phyloP scores from a whole-genome alignment of 805 yeast genomes.

The Scheffersomyces ergatensis region DNA sequence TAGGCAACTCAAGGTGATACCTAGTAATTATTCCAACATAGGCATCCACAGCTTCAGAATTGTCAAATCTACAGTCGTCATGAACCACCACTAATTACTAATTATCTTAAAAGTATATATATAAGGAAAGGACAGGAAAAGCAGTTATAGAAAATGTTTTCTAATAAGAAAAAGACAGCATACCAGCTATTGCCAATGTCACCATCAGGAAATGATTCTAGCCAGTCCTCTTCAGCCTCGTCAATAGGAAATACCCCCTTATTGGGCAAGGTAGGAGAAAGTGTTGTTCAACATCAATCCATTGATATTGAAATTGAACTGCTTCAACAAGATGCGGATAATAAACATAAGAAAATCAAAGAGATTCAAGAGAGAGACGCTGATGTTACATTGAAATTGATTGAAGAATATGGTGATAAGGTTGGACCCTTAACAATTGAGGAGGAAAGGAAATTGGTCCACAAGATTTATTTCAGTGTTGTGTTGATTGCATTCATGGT shows the following conservation, averaged over 20 bases:
- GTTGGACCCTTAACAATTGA: conserved; percentile 9
- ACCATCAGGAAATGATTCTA: not conserved
- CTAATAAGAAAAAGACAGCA: not conserved
- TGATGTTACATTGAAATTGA: conserved; percentile 21
- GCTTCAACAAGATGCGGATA: not conserved
- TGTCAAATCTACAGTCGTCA: no score
- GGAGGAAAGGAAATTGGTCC: conserved; percentile 8
- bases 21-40: no score
- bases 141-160: not conserved
- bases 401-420: conserved; percentile 12
- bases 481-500: conserved; percentile 21
- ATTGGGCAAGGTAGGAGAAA: not conserved
- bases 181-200: not conserved
- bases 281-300: no score
- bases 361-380: conserved; percentile 13
- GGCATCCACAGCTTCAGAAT: no score
- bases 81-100: no score
- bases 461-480: conserved; percentile 14
- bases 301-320: no score
- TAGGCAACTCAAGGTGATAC: no score
- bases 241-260: not conserved
- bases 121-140: no score
- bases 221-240: not conserved
- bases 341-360: not conserved
- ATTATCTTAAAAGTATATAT: no score